A percentile compares a stretch with the other conserved stretches of the same genome.
phyloP scores from a whole-genome alignment of 1,284 basidiomycete genomes.

The Pterula multifida region DNA sequence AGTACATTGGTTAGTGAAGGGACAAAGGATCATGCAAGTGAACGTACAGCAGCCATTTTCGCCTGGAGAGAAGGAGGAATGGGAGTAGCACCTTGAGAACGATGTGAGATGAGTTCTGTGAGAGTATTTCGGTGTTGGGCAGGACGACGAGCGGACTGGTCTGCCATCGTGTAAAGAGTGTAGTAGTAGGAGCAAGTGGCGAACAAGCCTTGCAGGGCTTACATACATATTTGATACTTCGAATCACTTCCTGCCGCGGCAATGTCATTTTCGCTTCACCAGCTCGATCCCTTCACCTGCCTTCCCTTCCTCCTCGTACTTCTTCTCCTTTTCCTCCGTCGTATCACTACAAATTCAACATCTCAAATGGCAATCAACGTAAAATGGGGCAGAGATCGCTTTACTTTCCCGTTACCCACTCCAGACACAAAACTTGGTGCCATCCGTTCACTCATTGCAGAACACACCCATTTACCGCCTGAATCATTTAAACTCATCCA shows the following conservation, averaged over 20 bases:
- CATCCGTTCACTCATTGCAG: slow-evolving; percentile 44
- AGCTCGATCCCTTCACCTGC: not conserved
- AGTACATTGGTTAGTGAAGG: slow-evolving; percentile 6
- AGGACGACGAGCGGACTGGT: slow-evolving; percentile 14
- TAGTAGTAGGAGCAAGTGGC: slow-evolving; percentile 7
- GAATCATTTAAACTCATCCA: slow-evolving; percentile 69
- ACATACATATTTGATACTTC: slow-evolving; percentile 1
- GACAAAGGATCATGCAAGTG: slow-evolving; percentile 5
- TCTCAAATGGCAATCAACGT: slow-evolving; percentile 37
- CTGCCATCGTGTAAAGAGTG: slow-evolving; percentile 15
- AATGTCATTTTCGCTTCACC: not conserved
- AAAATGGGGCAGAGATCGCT: slow-evolving; percentile 54
- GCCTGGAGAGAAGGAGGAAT: slow-evolving; percentile 86
- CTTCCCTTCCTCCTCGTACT: slow-evolving; percentile 12
- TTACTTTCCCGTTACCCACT: slow-evolving; percentile 46
- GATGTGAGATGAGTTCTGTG: slow-evolving; percentile 7
- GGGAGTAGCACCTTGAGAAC: slow-evolving; percentile 38
- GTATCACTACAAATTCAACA: slow-evolving; percentile 16
- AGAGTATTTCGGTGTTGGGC: slow-evolving; percentile 8
- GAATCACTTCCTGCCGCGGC: not conserved
- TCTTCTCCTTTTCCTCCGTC: slow-evolving; percentile 19
- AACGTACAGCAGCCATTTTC: slow-evolving; percentile 81
- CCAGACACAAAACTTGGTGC: slow-evolving; percentile 39
- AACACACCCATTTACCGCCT: slow-evolving; percentile 49
- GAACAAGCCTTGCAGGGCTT: not conserved